phyloP scores from a whole-genome alignment of 2,329 filamentous ascomycete species.

The Fusarium chlamydosporum region DNA sequence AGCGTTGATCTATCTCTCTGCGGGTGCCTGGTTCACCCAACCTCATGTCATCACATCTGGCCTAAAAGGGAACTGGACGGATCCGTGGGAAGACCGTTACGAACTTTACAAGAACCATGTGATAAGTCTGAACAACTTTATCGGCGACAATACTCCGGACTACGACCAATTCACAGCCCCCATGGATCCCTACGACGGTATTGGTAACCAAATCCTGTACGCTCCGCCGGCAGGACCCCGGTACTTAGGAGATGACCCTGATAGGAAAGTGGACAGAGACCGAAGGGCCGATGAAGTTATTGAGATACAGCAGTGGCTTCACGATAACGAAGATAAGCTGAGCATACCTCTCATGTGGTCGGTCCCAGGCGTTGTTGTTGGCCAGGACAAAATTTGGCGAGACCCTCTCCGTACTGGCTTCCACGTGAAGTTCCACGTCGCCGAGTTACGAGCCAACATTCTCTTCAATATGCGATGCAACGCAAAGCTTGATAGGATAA shows the following conservation, averaged over 20 bases:
- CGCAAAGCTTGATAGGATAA: constrained; percentile 53
- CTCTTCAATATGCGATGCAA: constrained; percentile 69
- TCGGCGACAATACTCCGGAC: neutral
- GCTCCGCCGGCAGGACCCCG: constrained; percentile 43
- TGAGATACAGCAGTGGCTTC: constrained; percentile 8
- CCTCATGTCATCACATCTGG: neutral
- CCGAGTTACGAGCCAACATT: constrained; percentile 53
- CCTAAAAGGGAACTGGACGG: fast-evolving
- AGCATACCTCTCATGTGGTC: constrained; percentile 37
- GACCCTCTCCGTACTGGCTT: constrained; percentile 38
- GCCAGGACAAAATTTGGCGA: constrained; percentile 19
- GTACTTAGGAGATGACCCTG: constrained; percentile 28
- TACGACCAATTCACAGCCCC: constrained; percentile 13
- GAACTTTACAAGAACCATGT: neutral
- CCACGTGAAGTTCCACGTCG: constrained; percentile 45
- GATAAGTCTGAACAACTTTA: neutral
- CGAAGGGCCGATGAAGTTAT: constrained; percentile 16
- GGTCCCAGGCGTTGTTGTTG: constrained; percentile 14
- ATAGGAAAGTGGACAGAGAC: constrained; percentile 9
- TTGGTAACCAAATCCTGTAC: constrained; percentile 50
- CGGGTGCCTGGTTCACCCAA: constrained; percentile 12
- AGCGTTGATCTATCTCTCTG: neutral
- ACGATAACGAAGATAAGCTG: neutral
- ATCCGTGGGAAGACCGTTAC: constrained; percentile 5
- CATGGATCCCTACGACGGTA: constrained; percentile 45